Evolutionary conservation across 78 protist genomes (phyloP).

Genomic region (Mastigamoeba balamuthi): DNA sequence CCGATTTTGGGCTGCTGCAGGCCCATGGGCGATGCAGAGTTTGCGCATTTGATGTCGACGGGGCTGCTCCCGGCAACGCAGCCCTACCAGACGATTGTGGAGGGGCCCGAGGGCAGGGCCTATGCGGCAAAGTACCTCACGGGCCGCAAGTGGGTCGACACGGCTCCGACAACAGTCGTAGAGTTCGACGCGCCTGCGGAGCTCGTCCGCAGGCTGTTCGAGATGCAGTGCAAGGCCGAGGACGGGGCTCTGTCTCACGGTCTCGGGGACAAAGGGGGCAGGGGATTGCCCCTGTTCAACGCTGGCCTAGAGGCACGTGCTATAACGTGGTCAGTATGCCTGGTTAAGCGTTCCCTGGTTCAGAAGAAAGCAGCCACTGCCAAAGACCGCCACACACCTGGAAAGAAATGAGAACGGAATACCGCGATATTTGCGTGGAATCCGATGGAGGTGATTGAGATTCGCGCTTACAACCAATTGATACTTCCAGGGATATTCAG

Average conservation of each 20-base stretch:
- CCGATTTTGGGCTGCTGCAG: no score
- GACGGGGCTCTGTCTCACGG: conserved; percentile 15
- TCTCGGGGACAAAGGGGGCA: conserved; percentile 24
- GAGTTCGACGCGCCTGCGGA: neutral
- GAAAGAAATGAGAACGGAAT: no score
- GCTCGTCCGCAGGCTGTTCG: neutral
- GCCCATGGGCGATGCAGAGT: conserved; percentile 12
- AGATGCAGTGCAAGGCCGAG: conserved; percentile 12
- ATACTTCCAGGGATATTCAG: no score
- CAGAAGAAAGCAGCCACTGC: no score
- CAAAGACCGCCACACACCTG: no score
- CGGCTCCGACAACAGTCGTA: conserved; percentile 11
- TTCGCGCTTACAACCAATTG: no score
- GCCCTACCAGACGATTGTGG: conserved; percentile 24
- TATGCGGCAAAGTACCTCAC: conserved; percentile 13
- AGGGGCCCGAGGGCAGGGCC: conserved; percentile 8
- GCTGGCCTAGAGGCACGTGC: neutral
- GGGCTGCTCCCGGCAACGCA: conserved; percentile 14
- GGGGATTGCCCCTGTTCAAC: conserved; percentile 18
- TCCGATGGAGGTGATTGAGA: no score
- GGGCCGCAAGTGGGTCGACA: conserved; percentile 13
- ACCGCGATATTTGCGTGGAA: no score
- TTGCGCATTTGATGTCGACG: neutral
- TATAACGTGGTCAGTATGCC: neutral
- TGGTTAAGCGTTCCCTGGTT: no score